Evolutionary conservation across 2,329 filamentous ascomycete species (phyloP).

Genomic region (Tolypocladium capitatum): DNA sequence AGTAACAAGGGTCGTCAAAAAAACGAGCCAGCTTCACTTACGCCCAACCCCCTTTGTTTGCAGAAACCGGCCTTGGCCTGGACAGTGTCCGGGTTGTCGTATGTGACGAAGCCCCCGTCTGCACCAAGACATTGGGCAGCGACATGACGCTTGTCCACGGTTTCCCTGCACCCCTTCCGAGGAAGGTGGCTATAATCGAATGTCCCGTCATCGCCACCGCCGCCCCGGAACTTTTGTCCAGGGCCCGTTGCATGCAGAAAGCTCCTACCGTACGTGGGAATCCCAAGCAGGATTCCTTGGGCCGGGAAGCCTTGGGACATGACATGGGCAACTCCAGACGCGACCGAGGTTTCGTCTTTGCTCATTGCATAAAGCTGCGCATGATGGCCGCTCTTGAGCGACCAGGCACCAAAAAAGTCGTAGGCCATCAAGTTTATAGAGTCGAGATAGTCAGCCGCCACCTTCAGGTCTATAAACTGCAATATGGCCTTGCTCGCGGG

Average conservation of each 20-base stretch:
- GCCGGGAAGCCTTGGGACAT: conserved; percentile 52
- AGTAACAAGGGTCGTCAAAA: background rate
- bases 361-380: conserved; percentile 56
- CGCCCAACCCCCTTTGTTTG: conserved; percentile 55
- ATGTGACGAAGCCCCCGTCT: conserved; percentile 66
- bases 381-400: conserved; percentile 55
- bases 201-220: conserved; percentile 50
- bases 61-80: conserved; percentile 62
- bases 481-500: conserved; percentile 55
- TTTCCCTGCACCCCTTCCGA: conserved; percentile 45
- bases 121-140: conserved; percentile 61
- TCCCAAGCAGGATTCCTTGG: conserved; percentile 60
- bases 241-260: conserved; percentile 54
- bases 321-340: conserved; percentile 53
- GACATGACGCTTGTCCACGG: conserved; percentile 51
- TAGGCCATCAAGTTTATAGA: conserved; percentile 70
- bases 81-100: conserved; percentile 68
- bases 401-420: conserved; percentile 66
- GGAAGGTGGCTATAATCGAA: conserved; percentile 67
- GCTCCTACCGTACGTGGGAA: conserved; percentile 63
- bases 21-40: conserved; percentile 19
- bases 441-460: conserved; percentile 54
- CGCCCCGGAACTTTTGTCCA: conserved; percentile 45
- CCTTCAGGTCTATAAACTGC: conserved; percentile 52
- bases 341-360: conserved; percentile 50